Percentiles rank a stretch among this genome's conserved stretches.
phyloP scores from a whole-genome alignment of 805 yeast species.

The Wickerhamomyces alni region DNA sequence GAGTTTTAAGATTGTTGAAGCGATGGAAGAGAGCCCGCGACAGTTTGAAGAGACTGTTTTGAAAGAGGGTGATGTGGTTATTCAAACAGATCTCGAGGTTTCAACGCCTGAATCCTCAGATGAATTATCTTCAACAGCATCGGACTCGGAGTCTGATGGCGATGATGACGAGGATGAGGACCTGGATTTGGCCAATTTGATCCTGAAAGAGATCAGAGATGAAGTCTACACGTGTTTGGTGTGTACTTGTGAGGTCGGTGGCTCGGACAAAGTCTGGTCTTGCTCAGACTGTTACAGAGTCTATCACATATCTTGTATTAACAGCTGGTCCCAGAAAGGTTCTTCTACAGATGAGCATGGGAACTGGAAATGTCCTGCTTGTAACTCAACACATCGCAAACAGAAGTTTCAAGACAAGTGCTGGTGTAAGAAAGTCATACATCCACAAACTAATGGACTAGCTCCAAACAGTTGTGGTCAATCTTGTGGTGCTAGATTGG shows the following conservation, averaged over 20 bases:
- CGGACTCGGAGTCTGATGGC: constrained; percentile 5
- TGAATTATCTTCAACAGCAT: background rate
- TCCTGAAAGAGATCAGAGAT: constrained; percentile 50
- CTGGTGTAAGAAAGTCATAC: constrained; percentile 81
- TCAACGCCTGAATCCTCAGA: background rate
- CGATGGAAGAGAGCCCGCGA: too few species aligned
- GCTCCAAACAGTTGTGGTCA: constrained; percentile 89
- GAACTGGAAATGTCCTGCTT: constrained; percentile 84
- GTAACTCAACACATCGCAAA: constrained; percentile 45
- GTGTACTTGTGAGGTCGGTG: constrained; percentile 78
- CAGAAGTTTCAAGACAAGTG: constrained; percentile 61
- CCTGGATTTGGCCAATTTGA: constrained; percentile 26
- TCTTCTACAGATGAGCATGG: constrained; percentile 54
- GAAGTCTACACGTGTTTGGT: constrained; percentile 82
- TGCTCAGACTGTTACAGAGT: constrained; percentile 76
- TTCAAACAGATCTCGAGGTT: background rate
- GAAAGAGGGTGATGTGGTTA: too few species aligned
- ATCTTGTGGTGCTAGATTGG: constrained; percentile 55
- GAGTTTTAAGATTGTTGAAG: too few species aligned
- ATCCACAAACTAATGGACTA: constrained; percentile 54
- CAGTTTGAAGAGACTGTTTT: too few species aligned
- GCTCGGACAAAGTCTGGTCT: constrained; percentile 66
- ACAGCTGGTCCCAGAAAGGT: constrained; percentile 81
- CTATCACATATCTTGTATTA: constrained; percentile 79
- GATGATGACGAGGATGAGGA: constrained; percentile 16